These are phyloP conservation scores for Drechslera avenae DNA, from an alignment of 2,329 filamentous ascomycete species.

Conservation along the genomic window DNA sequence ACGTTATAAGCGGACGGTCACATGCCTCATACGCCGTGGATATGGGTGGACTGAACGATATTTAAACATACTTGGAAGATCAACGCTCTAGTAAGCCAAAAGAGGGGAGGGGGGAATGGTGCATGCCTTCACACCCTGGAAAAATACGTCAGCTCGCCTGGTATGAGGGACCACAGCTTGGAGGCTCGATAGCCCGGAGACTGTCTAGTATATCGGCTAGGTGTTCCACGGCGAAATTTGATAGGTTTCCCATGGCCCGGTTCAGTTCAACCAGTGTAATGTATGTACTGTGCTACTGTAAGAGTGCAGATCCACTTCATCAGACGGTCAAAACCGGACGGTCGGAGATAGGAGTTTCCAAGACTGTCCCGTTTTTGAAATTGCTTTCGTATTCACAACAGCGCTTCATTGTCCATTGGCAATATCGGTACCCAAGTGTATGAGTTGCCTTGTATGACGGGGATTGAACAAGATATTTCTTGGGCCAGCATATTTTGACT, in stretches of 20 bases:
- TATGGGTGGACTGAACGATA: too few relatives aligned
- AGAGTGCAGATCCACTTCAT: not conserved
- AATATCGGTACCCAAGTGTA: not conserved
- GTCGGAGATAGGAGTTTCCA: not conserved
- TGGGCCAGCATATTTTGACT: too few relatives aligned
- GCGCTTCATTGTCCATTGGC: not conserved
- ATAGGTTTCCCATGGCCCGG: not conserved
- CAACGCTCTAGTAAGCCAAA: not conserved
- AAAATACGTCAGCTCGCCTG: too few relatives aligned
- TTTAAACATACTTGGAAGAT: not conserved
- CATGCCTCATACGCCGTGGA: not conserved
- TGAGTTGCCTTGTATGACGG: too few relatives aligned
- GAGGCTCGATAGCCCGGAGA: too few relatives aligned
- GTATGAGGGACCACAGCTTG: too few relatives aligned
- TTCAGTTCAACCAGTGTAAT: too few relatives aligned
- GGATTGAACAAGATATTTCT: too few relatives aligned
- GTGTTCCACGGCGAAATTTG: too few relatives aligned
- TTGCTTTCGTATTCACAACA: not conserved
- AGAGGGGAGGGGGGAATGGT: not conserved
- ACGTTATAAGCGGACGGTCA: slow-evolving; percentile 4
- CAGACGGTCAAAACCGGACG: slow-evolving; percentile 2
- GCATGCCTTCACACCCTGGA: too few relatives aligned
- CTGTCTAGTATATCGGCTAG: too few relatives aligned
- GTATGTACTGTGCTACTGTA: too few relatives aligned
- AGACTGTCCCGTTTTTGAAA: not conserved